Conservation (phyloP, 2,329 filamentous ascomycete genomes). For the Arthrocladium fulminans region DNA sequence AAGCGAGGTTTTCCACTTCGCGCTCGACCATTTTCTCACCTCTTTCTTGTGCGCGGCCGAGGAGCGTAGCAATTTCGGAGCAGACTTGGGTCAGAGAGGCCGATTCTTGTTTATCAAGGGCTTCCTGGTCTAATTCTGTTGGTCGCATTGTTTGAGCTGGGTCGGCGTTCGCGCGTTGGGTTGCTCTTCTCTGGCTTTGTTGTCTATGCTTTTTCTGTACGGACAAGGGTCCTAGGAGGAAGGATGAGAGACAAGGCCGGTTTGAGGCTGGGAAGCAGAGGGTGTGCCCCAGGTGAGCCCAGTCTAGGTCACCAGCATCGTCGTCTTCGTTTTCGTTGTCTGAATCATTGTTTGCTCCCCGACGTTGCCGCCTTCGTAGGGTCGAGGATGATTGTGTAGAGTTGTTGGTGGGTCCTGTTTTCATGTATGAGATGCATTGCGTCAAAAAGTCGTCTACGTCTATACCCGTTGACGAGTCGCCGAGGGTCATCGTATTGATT, state of each 20-base stretch:
- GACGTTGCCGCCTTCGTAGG: constrained; percentile 23
- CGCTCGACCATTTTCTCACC: constrained; percentile 42
- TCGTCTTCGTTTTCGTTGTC: constrained; percentile 58
- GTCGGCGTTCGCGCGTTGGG: constrained; percentile 54
- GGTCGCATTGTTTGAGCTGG: constrained; percentile 62
- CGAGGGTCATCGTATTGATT: constrained; percentile 63
- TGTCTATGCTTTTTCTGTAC: constrained; percentile 75
- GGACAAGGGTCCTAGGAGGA: constrained; percentile 79
- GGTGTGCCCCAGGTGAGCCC: constrained; percentile 70
- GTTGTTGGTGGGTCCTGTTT: constrained; percentile 37
- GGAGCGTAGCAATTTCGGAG: constrained; percentile 57
- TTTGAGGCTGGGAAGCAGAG: constrained; percentile 65
- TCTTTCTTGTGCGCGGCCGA: constrained; percentile 40
- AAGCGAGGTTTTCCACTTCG: constrained; percentile 19
- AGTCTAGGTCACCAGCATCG: constrained; percentile 71
- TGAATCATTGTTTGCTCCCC: constrained; percentile 54
- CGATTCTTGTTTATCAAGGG: constrained; percentile 66
- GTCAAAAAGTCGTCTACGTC: constrained; percentile 88
- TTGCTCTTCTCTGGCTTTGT: constrained; percentile 59
- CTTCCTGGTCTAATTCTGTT: constrained; percentile 64
- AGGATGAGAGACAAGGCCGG: constrained; percentile 69
- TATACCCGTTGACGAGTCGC: constrained; percentile 63
- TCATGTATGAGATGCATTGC: constrained; percentile 85
- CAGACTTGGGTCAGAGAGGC: constrained; percentile 73
- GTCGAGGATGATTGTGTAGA: constrained; percentile 25